Conservation (phyloP, 1,284 basidiomycete species). For the Volvariella volvacea region DNA sequence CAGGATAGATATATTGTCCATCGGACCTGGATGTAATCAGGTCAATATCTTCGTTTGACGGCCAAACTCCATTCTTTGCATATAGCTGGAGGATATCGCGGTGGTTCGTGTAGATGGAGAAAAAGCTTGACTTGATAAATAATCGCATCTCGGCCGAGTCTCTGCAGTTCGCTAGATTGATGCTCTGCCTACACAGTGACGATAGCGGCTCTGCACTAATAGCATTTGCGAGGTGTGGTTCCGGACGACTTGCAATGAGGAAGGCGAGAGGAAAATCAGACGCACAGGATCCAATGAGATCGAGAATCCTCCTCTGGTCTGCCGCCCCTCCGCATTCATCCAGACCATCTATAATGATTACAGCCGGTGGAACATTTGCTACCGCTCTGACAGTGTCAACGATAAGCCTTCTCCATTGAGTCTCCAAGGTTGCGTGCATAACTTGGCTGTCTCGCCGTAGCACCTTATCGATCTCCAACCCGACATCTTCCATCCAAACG, state of each 20-base stretch:
- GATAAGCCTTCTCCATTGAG: neutral
- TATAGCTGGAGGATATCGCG: neutral
- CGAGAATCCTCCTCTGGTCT: neutral
- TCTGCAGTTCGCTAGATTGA: no score
- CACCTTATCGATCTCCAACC: neutral
- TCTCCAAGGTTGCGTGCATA: neutral
- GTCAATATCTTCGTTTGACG: constrained; percentile 9
- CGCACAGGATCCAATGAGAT: neutral
- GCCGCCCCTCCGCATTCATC: neutral
- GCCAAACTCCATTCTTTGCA: constrained; percentile 9
- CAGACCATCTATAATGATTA: constrained; percentile 1
- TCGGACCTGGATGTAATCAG: constrained; percentile 10
- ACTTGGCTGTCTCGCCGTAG: neutral
- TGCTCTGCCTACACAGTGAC: neutral
- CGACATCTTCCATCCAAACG: neutral
- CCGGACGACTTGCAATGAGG: neutral
- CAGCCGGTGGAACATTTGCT: neutral
- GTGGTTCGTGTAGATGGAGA: no score
- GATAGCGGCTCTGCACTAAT: neutral
- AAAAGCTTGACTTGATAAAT: no score
- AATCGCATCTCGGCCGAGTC: no score
- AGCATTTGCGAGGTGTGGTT: neutral
- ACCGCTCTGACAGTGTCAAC: neutral
- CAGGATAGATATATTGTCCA: constrained; percentile 10
- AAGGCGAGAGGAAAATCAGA: neutral